Evolutionary conservation across 306 rosid species (phyloP), one percentile per base, ranked within the genome.

Genomic region (Gillenia trifoliata): DNA sequence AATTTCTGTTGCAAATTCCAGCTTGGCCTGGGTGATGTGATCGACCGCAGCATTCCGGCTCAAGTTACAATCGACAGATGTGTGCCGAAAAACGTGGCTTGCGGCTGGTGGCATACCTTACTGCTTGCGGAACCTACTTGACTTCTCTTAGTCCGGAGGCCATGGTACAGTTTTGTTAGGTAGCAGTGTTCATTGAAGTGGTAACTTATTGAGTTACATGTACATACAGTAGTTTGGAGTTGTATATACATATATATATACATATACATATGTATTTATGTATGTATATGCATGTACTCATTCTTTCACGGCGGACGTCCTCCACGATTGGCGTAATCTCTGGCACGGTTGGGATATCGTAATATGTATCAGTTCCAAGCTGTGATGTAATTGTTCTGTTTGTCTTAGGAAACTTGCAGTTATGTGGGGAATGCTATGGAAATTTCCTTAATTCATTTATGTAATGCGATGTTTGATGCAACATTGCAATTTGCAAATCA

Each of bases 91-190:
- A 88, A 89, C 25, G 83, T 92, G 68, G 91, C 93, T 1, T 95
- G 99, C 60, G 99, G 99, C 54, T 95, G 99, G 99, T 95, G 99
- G 99, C 99, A 92, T 77, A 95, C 99, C 62, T 86, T 95, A 68
- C 92, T 95, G 72, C 68, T 90, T 29, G 96, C 96, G 0, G 97
- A 90, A 80, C 90, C 89, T 66, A 81, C 89, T 36, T 92, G 90
- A 90, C 74, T 61, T 72, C 73, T 74, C 41, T 65, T 25, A 68
- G 78, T 65, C 66, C 59, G 16, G 17, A 31, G 66, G 74, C 83
- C 75, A 75, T 60, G 83, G 70, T 80, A 83, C 91, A 90, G 85
- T 95, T 95, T 95, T 95, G 99, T 77, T 89, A 89, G 93, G 64
- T 89, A 95, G 67, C 88, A 88, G 97, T 57, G 43, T 80, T 80